Evolutionary conservation across 2,329 filamentous ascomycete species (phyloP), one percentile per base, ranked within the genome.

Genomic region (Pseudocercospora musae): DNA sequence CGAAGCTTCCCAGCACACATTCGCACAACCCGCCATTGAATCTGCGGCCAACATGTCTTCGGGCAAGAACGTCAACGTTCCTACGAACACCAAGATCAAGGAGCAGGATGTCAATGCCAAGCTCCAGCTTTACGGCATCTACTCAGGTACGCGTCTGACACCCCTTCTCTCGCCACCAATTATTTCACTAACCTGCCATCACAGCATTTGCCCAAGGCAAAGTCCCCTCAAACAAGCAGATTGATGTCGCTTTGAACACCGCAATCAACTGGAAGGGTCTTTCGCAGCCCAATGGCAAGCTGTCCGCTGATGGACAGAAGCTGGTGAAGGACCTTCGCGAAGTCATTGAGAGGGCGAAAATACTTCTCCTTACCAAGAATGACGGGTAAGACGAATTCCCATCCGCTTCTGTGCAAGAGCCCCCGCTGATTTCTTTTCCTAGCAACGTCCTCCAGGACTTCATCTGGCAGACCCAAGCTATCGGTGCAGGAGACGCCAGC

Each of bases 211-310:
- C 90, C 74, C 85, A 87, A 70, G 93, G 93, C 81, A 98, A 97
- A 78, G 88, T 93, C 50, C 94, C 94, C 66, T 96, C 93, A 72
- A 97, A 97, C 78, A 91, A 94, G 72, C 93, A 97, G 81, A 96
- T 97, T 76, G 95, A 98, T 80, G 84, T 97, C 54, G 93, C 95
- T 27, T 79, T 99, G 75, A 98, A 96, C 84, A 95, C 90, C 75
- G 89, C 92, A 70, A 83, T 97, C 56, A 82, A 83, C 33, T 93
- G 89, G 68, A 87, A 85, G 74, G 81, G 86, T 8, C 80, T 98
- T 25, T 78, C 85, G 3, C 85, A 79, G 23, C 92, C 93, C 5
- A 89, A 91, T 0, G 80, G 84, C 63, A 89, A 89, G 74, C 87
- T 99, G 5, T 98, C 94, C 0, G 68, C 82, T 1, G 95, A 99